These are phyloP conservation scores for Tulasnella calospora DNA, from an alignment of 768 basidiomycete genomes.

Conservation along the genomic window DNA sequence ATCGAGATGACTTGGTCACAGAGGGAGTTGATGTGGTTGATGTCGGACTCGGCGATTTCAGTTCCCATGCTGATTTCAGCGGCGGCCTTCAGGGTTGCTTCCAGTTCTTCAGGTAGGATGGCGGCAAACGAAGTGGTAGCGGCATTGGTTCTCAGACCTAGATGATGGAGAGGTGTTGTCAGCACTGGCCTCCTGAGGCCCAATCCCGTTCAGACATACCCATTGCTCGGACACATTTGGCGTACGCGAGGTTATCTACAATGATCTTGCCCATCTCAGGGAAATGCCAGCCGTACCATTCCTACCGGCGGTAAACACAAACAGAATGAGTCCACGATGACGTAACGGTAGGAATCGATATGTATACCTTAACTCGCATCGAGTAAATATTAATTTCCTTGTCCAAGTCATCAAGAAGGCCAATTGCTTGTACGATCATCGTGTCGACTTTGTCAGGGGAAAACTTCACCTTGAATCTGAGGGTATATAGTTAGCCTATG, in stretches of 20 bases:
- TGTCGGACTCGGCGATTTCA: slow-evolving; percentile 95
- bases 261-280: slow-evolving; percentile 99
- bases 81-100: slow-evolving; percentile 88
- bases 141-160: slow-evolving; percentile 94
- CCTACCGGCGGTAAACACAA: slow-evolving; percentile 47
- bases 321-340: background rate
- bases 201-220: slow-evolving; percentile 44
- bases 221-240: slow-evolving; percentile 88
- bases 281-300: slow-evolving; percentile 99
- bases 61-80: slow-evolving; percentile 99
- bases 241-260: slow-evolving; percentile 93
- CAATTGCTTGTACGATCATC: slow-evolving; percentile 99
- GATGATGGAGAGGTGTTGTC: background rate
- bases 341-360: slow-evolving; percentile 2
- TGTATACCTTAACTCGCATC: slow-evolving; percentile 91
- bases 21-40: slow-evolving; percentile 91
- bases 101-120: slow-evolving; percentile 95
- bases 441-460: slow-evolving; percentile 99
- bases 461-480: slow-evolving; percentile 97
- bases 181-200: background rate
- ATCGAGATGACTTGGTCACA: slow-evolving; percentile 99
- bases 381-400: slow-evolving; percentile 99
- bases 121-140: slow-evolving; percentile 76
- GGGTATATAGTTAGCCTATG: background rate
- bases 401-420: slow-evolving; percentile 94